These are phyloP conservation scores for Penicillium samsonianum DNA, from an alignment of 495 filamentous ascomycete species.

Conservation along the genomic window DNA sequence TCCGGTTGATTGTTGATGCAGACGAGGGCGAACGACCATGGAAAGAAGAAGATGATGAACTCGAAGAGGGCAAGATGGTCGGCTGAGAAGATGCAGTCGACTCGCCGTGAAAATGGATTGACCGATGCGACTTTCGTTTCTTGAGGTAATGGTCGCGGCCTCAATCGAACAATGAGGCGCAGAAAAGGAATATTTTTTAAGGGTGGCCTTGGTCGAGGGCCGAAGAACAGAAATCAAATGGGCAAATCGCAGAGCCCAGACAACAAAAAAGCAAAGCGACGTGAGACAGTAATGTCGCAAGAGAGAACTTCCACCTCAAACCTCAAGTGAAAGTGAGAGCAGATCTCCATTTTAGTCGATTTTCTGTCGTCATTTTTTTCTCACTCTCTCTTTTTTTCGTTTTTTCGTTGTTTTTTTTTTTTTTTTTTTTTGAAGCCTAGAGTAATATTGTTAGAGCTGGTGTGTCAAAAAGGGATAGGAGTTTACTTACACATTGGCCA, in stretches of 20 bases:
- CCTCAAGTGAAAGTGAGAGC: background rate
- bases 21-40: no score
- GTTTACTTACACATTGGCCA: slow-evolving; percentile 2
- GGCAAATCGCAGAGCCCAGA: background rate
- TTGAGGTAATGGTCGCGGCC: background rate
- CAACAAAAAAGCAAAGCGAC: background rate
- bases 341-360: background rate
- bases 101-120: no score
- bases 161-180: background rate
- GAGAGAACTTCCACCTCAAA: background rate
- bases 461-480: background rate
- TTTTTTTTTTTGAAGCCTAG: background rate
- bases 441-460: background rate
- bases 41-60: no score
- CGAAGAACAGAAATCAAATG: background rate
- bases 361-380: background rate
- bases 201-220: background rate
- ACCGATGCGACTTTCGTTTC: no score
- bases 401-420: background rate
- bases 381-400: background rate
- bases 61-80: no score
- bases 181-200: background rate
- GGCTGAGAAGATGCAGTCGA: no score
- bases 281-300: background rate
- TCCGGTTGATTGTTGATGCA: no score